A percentile compares a stretch with the other conserved stretches of the same genome.
phyloP scores from a whole-genome alignment of 495 filamentous ascomycete genomes.

The Chaetomidium leptoderma region DNA sequence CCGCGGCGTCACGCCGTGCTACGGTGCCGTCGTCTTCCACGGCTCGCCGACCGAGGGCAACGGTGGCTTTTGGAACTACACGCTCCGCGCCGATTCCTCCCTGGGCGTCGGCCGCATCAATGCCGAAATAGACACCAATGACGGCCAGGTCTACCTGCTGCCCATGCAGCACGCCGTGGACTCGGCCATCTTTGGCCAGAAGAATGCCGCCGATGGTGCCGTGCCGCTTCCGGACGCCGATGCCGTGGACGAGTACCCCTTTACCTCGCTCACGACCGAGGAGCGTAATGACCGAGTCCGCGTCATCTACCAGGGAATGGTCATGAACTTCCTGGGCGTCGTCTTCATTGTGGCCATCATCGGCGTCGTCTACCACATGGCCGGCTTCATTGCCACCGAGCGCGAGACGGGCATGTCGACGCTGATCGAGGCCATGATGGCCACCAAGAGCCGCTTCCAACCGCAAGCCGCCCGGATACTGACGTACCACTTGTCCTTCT shows the following conservation, averaged over 20 bases:
- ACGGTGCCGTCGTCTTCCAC: conserved; percentile 68
- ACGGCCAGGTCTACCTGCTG: conserved; percentile 67
- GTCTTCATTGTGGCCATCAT: conserved; percentile 65
- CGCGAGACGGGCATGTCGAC: conserved; percentile 75
- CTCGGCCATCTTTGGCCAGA: conserved; percentile 57
- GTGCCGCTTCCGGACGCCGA: conserved; percentile 41
- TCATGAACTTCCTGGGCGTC: conserved; percentile 64
- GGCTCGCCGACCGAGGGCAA: conserved; percentile 65
- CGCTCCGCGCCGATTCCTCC: conserved; percentile 64
- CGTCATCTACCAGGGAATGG: conserved; percentile 59
- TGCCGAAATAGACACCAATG: conserved; percentile 55
- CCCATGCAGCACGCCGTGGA: conserved; percentile 77
- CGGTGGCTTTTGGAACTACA: conserved; percentile 76
- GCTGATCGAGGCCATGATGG: conserved; percentile 78
- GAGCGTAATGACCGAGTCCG: conserved; percentile 59
- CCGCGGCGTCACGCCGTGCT: conserved; percentile 67
- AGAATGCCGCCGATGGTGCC: conserved; percentile 37
- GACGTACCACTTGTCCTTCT: conserved; percentile 65
- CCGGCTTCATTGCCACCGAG: conserved; percentile 71
- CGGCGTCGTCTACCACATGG: conserved; percentile 69
- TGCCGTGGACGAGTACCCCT: conserved; percentile 62
- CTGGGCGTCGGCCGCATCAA: conserved; percentile 56
- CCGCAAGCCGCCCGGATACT: conserved; percentile 63
- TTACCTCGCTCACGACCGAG: conserved; percentile 61
- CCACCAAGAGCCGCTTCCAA: conserved; percentile 58